These are phyloP conservation scores for Tarenaya hassleriana DNA, from an alignment of 345 rosid species.

Conservation along the genomic window DNA sequence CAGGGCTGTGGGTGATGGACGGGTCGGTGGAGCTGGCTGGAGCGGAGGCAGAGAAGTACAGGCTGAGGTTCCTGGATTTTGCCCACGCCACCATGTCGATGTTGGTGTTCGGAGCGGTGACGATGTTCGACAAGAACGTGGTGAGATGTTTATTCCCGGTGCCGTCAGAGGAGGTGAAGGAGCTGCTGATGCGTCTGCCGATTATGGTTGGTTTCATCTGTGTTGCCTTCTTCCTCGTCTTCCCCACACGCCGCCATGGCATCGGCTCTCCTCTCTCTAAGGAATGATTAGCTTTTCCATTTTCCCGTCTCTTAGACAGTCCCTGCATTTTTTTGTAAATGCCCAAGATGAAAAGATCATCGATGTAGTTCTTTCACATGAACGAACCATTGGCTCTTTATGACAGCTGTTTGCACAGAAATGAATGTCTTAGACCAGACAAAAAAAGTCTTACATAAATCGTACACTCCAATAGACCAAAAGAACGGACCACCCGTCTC, in stretches of 20 bases:
- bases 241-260: constrained; percentile 70
- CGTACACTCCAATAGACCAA: no score
- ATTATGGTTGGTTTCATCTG: constrained; percentile 40
- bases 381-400: no score
- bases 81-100: constrained; percentile 52
- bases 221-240: constrained; percentile 43
- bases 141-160: constrained; percentile 46
- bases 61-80: constrained; percentile 47
- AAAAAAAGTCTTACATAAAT: no score
- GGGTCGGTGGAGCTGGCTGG: constrained; percentile 31
- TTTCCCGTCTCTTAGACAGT: not conserved
- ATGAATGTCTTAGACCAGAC: no score
- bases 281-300: constrained; percentile 1
- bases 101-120: constrained; percentile 49
- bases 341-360: constrained; percentile 16
- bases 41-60: constrained; percentile 37
- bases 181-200: constrained; percentile 41
- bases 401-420: no score
- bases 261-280: constrained; percentile 52
- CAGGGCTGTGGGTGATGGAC: constrained; percentile 54
- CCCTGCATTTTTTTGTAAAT: no score
- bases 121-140: constrained; percentile 62
- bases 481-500: no score
- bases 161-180: constrained; percentile 41
- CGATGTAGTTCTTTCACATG: constrained; percentile 4